These are phyloP conservation scores for Phytophthora kernoviae DNA, from an alignment of 352 stramenopile species.

Conservation along the genomic window DNA sequence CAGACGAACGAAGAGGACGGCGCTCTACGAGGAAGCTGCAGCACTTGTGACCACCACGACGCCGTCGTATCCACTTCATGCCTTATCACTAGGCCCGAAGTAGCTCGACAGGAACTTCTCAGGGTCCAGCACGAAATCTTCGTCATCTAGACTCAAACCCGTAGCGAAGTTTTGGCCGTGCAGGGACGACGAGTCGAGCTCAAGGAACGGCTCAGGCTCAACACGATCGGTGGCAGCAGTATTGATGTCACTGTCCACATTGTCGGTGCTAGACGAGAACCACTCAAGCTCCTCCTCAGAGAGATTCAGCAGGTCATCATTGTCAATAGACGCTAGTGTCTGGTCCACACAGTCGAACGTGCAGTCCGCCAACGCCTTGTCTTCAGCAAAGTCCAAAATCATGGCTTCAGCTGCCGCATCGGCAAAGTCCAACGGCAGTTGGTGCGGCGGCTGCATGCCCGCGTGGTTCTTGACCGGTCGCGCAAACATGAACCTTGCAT, in stretches of 20 bases:
- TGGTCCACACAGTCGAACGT: slow-evolving; percentile 65
- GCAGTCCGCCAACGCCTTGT: slow-evolving; percentile 69
- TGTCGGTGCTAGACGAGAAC: slow-evolving; percentile 60
- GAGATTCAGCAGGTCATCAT: slow-evolving; percentile 79
- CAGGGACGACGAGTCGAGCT: slow-evolving; percentile 28
- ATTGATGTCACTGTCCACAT: slow-evolving; percentile 8
- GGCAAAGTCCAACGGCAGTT: slow-evolving; percentile 65
- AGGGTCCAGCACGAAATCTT: slow-evolving; percentile 86
- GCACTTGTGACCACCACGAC: slow-evolving; percentile 49
- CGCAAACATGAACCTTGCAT: slow-evolving; percentile 40
- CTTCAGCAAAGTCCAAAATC: slow-evolving; percentile 83
- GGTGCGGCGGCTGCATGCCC: slow-evolving; percentile 31
- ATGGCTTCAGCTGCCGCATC: slow-evolving; percentile 48
- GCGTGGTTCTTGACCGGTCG: slow-evolving; percentile 32
- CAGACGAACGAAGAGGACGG: slow-evolving; percentile 37
- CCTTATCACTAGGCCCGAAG: slow-evolving; percentile 53
- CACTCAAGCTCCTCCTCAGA: slow-evolving; percentile 86
- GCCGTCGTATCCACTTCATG: slow-evolving; percentile 32
- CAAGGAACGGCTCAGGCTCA: slow-evolving; percentile 25
- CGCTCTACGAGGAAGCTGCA: slow-evolving; percentile 46
- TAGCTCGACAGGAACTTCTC: slow-evolving; percentile 90
- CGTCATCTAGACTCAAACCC: slow-evolving; percentile 56
- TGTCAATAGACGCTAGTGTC: slow-evolving; percentile 73
- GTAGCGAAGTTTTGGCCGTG: slow-evolving; percentile 31
- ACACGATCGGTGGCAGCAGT: slow-evolving; percentile 6